These are phyloP conservation scores for Protostelium mycophagum DNA, from an alignment of 78 protist species.

Conservation along the genomic window DNA sequence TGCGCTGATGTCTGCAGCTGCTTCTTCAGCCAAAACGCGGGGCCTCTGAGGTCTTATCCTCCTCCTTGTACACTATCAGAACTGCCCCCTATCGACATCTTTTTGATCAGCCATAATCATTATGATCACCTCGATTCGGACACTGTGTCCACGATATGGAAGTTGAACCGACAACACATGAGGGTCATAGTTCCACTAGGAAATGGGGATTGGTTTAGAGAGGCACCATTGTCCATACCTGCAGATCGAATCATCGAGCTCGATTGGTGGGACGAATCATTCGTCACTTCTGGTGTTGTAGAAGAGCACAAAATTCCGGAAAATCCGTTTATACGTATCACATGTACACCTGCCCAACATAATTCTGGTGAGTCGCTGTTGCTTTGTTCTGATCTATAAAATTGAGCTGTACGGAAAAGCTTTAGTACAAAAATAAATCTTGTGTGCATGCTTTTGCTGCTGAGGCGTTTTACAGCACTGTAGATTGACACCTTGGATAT, in stretches of 20 bases:
- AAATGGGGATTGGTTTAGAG: background rate
- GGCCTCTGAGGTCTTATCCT: background rate
- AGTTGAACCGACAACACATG: background rate
- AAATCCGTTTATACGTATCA: background rate
- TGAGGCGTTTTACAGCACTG: too few relatives aligned
- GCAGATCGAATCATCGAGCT: background rate
- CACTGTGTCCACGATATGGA: constrained; percentile 15
- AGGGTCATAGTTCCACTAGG: background rate
- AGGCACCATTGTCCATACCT: background rate
- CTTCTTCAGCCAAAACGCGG: background rate
- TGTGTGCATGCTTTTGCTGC: too few relatives aligned
- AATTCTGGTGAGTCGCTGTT: background rate
- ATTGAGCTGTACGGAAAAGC: too few relatives aligned
- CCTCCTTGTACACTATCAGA: constrained; percentile 27
- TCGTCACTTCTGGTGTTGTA: background rate
- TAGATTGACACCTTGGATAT: too few relatives aligned
- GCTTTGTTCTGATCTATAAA: too few relatives aligned
- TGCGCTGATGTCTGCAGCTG: background rate
- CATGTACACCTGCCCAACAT: background rate
- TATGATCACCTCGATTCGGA: constrained; percentile 45
- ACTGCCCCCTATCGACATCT: constrained; percentile 31
- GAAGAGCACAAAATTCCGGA: background rate
- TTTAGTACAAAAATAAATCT: background rate
- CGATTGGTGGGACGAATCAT: background rate
- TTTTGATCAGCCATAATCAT: constrained; percentile 36